Percentiles rank a stretch among this genome's conserved stretches.
Conservation (phyloP, 2,329 filamentous ascomycete genomes). For the Chrysosporium queenslandicum region DNA sequence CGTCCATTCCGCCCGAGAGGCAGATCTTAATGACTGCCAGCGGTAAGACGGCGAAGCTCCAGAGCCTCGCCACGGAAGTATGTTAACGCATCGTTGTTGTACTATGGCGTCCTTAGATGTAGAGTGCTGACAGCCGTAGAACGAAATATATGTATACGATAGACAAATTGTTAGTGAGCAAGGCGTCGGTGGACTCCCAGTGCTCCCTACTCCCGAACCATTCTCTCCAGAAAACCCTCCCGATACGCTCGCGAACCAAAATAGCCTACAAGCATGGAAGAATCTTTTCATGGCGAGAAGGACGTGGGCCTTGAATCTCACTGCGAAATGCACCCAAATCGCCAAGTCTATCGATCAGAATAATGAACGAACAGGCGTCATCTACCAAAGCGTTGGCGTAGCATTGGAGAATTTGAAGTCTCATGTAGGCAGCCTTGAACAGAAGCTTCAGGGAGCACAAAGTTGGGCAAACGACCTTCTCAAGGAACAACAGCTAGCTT, state of each 20-base stretch:
- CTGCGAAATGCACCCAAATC: conserved; percentile 59
- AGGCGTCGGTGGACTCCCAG: conserved; percentile 41
- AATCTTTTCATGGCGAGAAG: conserved; percentile 70
- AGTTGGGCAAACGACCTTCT: conserved; percentile 38
- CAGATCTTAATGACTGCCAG: conserved; percentile 80
- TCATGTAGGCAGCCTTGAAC: conserved; percentile 38
- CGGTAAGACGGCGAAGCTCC: conserved; percentile 73
- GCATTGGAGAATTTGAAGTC: conserved; percentile 64
- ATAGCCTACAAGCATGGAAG: conserved; percentile 78
- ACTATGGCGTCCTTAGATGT: background rate
- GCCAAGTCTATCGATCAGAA: conserved; percentile 51
- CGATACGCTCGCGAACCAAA: conserved; percentile 71
- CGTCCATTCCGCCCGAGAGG: conserved; percentile 61
- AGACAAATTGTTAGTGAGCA: conserved; percentile 53
- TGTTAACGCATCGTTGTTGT: background rate
- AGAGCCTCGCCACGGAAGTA: conserved; percentile 72
- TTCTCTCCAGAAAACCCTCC: conserved; percentile 56
- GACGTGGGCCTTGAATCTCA: conserved; percentile 64
- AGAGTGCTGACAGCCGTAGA: conserved; percentile 40
- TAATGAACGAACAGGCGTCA: conserved; percentile 40
- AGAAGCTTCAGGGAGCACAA: conserved; percentile 39
- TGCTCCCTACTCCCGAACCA: conserved; percentile 45
- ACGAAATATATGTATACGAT: conserved; percentile 87
- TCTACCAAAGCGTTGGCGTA: conserved; percentile 63
- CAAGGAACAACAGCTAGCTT: conserved; percentile 35